Evolutionary conservation across 805 yeast species (phyloP), one percentile per base, ranked within the genome.

Genomic region (Metschnikowia vanudenii): DNA sequence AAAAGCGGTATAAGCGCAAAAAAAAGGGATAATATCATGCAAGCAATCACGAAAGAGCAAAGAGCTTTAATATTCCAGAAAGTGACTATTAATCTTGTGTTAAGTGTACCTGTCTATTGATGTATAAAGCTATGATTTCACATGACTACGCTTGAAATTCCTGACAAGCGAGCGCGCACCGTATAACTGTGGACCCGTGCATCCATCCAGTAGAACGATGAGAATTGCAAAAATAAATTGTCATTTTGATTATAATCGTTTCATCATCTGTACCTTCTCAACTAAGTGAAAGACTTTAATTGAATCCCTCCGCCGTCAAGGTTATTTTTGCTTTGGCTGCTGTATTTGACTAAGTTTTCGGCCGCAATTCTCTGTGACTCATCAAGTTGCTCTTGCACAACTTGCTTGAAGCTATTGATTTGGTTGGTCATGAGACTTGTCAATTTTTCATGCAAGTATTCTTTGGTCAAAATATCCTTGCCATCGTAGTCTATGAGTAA

Each of bases 361-460:
- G 82, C 59, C 29, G 66, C 41, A 18, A 41, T 39, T 58, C 72
- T 70, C 53, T 81, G 82, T 0, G 63, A 64, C 0, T 54, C 62
- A 28, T 65, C 66, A 14, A 82, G 60, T 0, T 56, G 55, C 0
- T 57, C 61, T 22, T 60, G 68, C 12, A 82, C 69, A 2, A 74
- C 77, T 0, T 39, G 34, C 51, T 82, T 84, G 66, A 84, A 84
- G 8, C 67, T 58, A 1, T 58, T 64, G 0, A 82, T 69, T 47
- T 73, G 67, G 41, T 72, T 58, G 13, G 67, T 63, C 13, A 82
- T 69, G 46, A 85, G 63, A 8, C 69, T 68, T 26, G 81, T 37
- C 39, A 84, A 50, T 49, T 78, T 76, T 12, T 68, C 71, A 47
- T 74, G 80, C 5, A 76, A 56, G 39, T 79, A 80, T 1, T 53